Percentiles rank a stretch among this genome's conserved stretches.
phyloP scores from a whole-genome alignment of 2,329 filamentous ascomycete genomes.

The Tympanopsis confertula region DNA sequence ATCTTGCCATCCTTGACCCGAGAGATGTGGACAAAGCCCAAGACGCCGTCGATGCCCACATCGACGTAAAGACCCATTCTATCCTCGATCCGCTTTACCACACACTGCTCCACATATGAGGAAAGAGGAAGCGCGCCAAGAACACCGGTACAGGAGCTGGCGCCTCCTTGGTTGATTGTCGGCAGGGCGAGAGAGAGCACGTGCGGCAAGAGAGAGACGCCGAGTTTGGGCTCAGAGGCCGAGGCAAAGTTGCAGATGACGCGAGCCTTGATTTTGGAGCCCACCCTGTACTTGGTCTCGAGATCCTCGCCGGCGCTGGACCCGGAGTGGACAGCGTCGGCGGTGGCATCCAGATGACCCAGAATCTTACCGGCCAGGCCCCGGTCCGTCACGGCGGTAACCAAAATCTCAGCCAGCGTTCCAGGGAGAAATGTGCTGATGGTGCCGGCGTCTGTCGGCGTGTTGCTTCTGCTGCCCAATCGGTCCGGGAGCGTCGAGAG shows the following conservation, averaged over 20 bases:
- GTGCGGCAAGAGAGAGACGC: slow-evolving; percentile 77
- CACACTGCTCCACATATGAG: slow-evolving; percentile 65
- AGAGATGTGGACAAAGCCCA: slow-evolving; percentile 92
- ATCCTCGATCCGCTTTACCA: slow-evolving; percentile 67
- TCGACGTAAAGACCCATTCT: slow-evolving; percentile 73
- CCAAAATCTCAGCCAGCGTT: slow-evolving; percentile 71
- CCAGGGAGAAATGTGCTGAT: slow-evolving; percentile 86
- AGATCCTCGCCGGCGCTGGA: slow-evolving; percentile 59
- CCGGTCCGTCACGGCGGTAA: slow-evolving; percentile 62
- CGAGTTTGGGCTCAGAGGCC: slow-evolving; percentile 70
- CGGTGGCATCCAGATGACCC: slow-evolving; percentile 80
- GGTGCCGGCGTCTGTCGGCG: slow-evolving; percentile 66
- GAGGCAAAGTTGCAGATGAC: slow-evolving; percentile 79
- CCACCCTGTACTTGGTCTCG: slow-evolving; percentile 68
- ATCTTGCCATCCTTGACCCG: slow-evolving; percentile 82
- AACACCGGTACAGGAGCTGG: slow-evolving; percentile 31
- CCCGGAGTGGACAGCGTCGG: slow-evolving; percentile 81
- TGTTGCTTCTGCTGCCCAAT: slow-evolving; percentile 55
- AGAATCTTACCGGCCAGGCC: slow-evolving; percentile 86
- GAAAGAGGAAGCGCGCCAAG: slow-evolving; percentile 57
- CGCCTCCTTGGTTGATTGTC: slow-evolving; percentile 27
- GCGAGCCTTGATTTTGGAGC: slow-evolving; percentile 73
- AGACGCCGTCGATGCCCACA: slow-evolving; percentile 52
- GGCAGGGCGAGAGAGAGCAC: slow-evolving; percentile 45
- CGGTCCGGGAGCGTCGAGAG: slow-evolving; percentile 65